These are phyloP conservation scores for Kodamaea kakaduensis DNA, from an alignment of 805 yeast species.

Conservation along the genomic window DNA sequence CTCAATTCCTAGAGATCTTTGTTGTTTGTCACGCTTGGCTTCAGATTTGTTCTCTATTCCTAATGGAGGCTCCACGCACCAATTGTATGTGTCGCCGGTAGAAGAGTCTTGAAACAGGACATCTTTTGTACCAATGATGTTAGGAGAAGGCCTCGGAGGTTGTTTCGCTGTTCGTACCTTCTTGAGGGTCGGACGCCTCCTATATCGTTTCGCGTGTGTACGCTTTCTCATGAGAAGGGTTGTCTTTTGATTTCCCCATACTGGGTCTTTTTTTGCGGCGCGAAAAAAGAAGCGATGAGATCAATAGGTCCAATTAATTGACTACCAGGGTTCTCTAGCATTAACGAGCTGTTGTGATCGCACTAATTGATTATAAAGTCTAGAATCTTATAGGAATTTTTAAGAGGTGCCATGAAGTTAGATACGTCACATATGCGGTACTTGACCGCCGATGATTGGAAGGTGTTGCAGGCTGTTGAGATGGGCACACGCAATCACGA, in stretches of 20 bases:
- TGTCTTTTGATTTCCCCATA: neutral
- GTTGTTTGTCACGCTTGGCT: constrained; percentile 12
- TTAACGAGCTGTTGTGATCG: too few species aligned
- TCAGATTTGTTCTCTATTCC: constrained; percentile 14
- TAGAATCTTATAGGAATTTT: too few species aligned
- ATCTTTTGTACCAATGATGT: constrained; percentile 7
- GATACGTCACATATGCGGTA: constrained; percentile 94
- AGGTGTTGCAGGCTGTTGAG: constrained; percentile 85
- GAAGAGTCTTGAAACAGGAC: constrained; percentile 8
- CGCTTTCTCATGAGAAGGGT: neutral
- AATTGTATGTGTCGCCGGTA: constrained; percentile 9
- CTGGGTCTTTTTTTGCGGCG: neutral
- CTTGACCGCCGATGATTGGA: constrained; percentile 84
- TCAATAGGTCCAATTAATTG: too few species aligned
- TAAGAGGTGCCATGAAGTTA: constrained; percentile 64
- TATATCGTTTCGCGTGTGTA: neutral
- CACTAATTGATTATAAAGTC: too few species aligned
- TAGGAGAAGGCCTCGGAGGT: constrained; percentile 1
- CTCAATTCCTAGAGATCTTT: constrained; percentile 9
- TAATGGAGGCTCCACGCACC: constrained; percentile 17
- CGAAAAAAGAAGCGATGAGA: constrained; percentile 7
- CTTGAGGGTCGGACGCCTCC: neutral
- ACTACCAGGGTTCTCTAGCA: too few species aligned
- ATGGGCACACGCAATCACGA: constrained; percentile 91
- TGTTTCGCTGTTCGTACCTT: neutral